Percentiles rank a stretch among this genome's conserved stretches.
These are phyloP conservation scores for Diplodia intermedia DNA, from an alignment of 2,329 filamentous ascomycete genomes.

Conservation along the genomic window DNA sequence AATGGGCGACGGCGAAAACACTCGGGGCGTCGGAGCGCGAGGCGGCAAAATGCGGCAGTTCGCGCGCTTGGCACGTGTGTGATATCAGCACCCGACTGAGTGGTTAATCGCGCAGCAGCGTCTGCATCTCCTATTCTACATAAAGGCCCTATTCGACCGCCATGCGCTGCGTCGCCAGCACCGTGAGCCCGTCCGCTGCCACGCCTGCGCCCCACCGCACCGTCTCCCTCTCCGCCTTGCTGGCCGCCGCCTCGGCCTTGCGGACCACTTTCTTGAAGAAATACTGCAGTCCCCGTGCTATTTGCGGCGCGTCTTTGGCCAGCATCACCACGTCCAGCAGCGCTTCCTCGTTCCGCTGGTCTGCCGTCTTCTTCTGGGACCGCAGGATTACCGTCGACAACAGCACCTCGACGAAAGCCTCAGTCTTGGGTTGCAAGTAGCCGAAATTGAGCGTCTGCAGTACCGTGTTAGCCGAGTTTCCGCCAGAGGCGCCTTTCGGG, in stretches of 20 bases:
- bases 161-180: conserved; percentile 41
- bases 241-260: conserved; percentile 64
- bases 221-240: conserved; percentile 59
- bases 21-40: conserved; percentile 31
- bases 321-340: conserved; percentile 72
- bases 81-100: conserved; percentile 28
- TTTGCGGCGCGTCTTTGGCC: conserved; percentile 67
- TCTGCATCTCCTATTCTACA: neutral
- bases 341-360: conserved; percentile 59
- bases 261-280: conserved; percentile 78
- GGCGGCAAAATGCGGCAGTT: conserved; percentile 31
- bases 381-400: conserved; percentile 77
- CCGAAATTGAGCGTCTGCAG: conserved; percentile 74
- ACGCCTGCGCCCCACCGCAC: conserved; percentile 55
- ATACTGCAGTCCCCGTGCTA: conserved; percentile 77
- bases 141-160: conserved; percentile 37
- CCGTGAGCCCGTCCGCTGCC: conserved; percentile 47
- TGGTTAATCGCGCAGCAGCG: conserved; percentile 16
- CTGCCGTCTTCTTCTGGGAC: conserved; percentile 60
- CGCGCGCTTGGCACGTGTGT: conserved; percentile 29
- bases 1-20: conserved; percentile 24
- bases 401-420: conserved; percentile 79
- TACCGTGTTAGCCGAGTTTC: neutral
- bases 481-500: neutral
- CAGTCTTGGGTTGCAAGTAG: conserved; percentile 77